A percentile compares a stretch with the other conserved stretches of the same genome.
phyloP scores from a whole-genome alignment of 1,284 basidiomycete species.

The Apiotrichum akiyoshidainum region DNA sequence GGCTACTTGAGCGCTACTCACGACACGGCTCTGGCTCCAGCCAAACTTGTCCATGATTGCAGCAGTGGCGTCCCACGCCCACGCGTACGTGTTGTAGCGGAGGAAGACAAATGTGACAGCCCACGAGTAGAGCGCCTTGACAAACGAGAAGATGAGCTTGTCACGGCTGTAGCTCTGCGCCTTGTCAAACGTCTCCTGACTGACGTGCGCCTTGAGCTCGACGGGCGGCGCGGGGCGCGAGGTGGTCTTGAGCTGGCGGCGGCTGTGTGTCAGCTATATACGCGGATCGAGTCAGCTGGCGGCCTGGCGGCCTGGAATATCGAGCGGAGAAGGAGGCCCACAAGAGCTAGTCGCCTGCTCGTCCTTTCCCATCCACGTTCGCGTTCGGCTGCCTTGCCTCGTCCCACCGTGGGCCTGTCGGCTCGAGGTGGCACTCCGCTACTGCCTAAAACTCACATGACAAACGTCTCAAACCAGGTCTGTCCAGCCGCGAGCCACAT shows the following conservation, averaged over 20 bases:
- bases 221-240: slow-evolving; percentile 71
- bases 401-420: no score
- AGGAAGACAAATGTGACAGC: slow-evolving; percentile 68
- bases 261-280: slow-evolving; percentile 25
- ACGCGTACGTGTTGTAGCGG: slow-evolving; percentile 71
- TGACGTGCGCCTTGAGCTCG: slow-evolving; percentile 70
- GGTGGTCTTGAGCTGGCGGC: slow-evolving; percentile 79
- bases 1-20: slow-evolving; percentile 17
- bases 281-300: not conserved
- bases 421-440: no score
- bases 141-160: slow-evolving; percentile 80
- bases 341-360: no score
- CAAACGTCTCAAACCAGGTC: slow-evolving; percentile 38
- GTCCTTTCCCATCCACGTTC: no score
- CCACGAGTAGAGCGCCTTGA: slow-evolving; percentile 71
- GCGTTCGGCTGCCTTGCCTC: no score
- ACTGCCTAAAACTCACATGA: slow-evolving; percentile 40
- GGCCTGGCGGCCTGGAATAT: not conserved
- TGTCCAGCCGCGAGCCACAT: slow-evolving; percentile 28
- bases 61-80: slow-evolving; percentile 61
- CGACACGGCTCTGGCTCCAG: slow-evolving; percentile 32
- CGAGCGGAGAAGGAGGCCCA: no score
- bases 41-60: slow-evolving; percentile 55
- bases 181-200: slow-evolving; percentile 72
- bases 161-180: slow-evolving; percentile 87